Conservation (phyloP, 768 basidiomycete species). For the Russula sp. region DNA sequence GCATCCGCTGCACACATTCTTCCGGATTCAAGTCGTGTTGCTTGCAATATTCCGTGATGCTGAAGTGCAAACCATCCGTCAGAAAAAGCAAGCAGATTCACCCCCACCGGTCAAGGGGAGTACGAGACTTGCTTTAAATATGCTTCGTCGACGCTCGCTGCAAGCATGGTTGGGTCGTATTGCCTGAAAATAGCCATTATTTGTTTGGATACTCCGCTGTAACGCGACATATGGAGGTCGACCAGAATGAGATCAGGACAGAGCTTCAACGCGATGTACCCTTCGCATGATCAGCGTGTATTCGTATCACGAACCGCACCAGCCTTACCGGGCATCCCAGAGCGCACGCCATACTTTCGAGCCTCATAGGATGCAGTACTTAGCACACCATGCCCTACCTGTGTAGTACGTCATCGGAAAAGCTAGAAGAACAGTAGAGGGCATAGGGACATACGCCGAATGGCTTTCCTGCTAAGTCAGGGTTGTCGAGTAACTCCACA, state of each 20-base stretch:
- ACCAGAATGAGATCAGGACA: conserved; percentile 84
- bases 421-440: too few relatives aligned
- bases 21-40: conserved; percentile 56
- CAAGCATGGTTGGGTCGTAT: conserved; percentile 71
- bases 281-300: conserved; percentile 33
- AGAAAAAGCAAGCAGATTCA: neutral
- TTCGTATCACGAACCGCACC: neutral
- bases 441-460: conserved; percentile 53
- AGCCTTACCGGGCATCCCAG: conserved; percentile 84
- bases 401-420: conserved; percentile 24
- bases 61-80: conserved; percentile 26
- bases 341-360: conserved; percentile 83
- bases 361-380: conserved; percentile 92
- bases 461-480: conserved; percentile 59
- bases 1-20: conserved; percentile 74
- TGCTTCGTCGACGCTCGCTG: conserved; percentile 84
- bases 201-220: conserved; percentile 60
- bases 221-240: conserved; percentile 49
- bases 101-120: neutral
- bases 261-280: conserved; percentile 88
- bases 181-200: conserved; percentile 64
- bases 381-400: conserved; percentile 79
- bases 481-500: conserved; percentile 66
- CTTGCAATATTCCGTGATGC: conserved; percentile 81
- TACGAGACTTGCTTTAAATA: conserved; percentile 72